Evolutionary conservation across 1,284 basidiomycete species (phyloP).

Genomic region (Calocybe gambosa): DNA sequence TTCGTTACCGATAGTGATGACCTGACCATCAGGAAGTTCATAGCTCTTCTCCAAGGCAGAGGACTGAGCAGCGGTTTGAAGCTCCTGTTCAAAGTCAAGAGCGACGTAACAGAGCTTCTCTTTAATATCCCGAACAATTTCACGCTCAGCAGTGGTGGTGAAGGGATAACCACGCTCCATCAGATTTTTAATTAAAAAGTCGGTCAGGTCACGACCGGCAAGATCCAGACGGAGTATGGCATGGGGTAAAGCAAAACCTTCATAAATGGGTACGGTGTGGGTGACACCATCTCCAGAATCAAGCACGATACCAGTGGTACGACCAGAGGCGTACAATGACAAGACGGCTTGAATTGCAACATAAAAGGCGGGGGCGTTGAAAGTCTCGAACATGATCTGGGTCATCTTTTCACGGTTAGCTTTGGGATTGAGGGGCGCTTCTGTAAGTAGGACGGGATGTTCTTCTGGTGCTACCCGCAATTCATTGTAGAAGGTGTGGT

Average conservation of each 20-base stretch:
- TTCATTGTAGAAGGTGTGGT: slow-evolving; percentile 88
- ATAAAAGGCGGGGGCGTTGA: slow-evolving; percentile 93
- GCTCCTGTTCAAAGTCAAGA: slow-evolving; percentile 94
- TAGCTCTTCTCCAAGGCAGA: slow-evolving; percentile 93
- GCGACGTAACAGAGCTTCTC: slow-evolving; percentile 98
- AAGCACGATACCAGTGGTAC: slow-evolving; percentile 88
- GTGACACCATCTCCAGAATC: slow-evolving; percentile 94
- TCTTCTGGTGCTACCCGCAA: slow-evolving; percentile 84
- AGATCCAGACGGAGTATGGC: slow-evolving; percentile 94
- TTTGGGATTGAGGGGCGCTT: slow-evolving; percentile 93
- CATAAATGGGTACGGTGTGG: slow-evolving; percentile 93
- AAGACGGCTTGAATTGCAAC: slow-evolving; percentile 92
- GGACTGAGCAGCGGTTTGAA: slow-evolving; percentile 89
- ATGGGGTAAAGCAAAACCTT: slow-evolving; percentile 93
- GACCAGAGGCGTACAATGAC: slow-evolving; percentile 89
- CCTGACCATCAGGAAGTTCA: slow-evolving; percentile 94
- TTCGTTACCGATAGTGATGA: slow-evolving; percentile 96
- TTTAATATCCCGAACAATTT: slow-evolving; percentile 98
- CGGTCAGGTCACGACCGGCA: slow-evolving; percentile 93
- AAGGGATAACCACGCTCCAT: slow-evolving; percentile 94
- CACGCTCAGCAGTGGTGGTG: slow-evolving; percentile 90
- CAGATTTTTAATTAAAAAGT: slow-evolving; percentile 89
- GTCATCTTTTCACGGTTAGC: slow-evolving; percentile 96
- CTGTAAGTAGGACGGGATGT: slow-evolving; percentile 89
- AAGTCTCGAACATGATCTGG: slow-evolving; percentile 97